Percentiles rank a stretch among this genome's conserved stretches.
phyloP scores from a whole-genome alignment of 2,329 filamentous ascomycete genomes.

The Fusarium compactum region DNA sequence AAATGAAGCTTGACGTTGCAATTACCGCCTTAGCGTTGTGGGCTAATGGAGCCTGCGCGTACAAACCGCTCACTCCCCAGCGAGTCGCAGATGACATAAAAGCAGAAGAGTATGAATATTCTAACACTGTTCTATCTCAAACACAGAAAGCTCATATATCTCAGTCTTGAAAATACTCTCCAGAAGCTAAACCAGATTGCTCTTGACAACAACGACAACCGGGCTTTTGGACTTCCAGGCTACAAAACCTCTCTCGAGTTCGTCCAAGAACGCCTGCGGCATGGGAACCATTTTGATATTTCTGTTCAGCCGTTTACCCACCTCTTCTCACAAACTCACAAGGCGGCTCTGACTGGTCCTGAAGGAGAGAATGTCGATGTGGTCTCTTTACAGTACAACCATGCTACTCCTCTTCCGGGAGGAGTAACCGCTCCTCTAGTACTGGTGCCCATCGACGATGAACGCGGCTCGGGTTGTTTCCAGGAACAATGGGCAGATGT shows the following conservation, averaged over 20 bases:
- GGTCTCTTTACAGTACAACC: constrained; percentile 57
- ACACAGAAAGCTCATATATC: background rate
- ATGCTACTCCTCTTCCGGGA: constrained; percentile 50
- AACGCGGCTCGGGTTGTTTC: constrained; percentile 52
- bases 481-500: constrained; percentile 56
- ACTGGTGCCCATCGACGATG: constrained; percentile 51
- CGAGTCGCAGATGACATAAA: constrained; percentile 22
- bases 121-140: background rate
- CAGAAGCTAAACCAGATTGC: constrained; percentile 20
- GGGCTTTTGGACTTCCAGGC: constrained; percentile 28
- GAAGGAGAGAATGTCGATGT: constrained; percentile 5
- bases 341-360: constrained; percentile 12
- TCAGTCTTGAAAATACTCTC: constrained; percentile 11
- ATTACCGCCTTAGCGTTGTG: background rate
- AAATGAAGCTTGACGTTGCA: constrained; percentile 11
- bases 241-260: constrained; percentile 34
- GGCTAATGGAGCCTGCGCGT: background rate
- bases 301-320: constrained; percentile 25
- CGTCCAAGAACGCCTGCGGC: constrained; percentile 1
- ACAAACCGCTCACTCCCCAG: constrained; percentile 20
- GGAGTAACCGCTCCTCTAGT: constrained; percentile 51
- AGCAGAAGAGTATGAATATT: constrained; percentile 5
- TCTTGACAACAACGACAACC: constrained; percentile 15
- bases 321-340: constrained; percentile 22
- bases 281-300: constrained; percentile 11